Base-by-base conservation (phyloP, 2,329 filamentous ascomycete species). In the Talaromyces sp. region DNA sequence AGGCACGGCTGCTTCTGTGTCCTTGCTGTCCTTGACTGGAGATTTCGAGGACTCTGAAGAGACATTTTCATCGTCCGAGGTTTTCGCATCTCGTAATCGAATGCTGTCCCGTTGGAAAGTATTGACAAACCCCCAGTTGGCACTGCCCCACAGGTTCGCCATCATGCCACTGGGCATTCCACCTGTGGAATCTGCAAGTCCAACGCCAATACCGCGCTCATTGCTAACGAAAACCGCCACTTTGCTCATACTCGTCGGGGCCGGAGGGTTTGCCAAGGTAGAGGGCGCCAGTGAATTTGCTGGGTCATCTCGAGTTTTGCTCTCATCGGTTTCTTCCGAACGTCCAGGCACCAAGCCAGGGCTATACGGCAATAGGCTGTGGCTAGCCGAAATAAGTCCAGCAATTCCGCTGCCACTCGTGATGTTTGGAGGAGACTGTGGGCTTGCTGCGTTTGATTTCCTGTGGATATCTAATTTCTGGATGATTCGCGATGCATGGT, bases 141-240 rank as follows among this genome's bases (percentile, higher is more conserved):
- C 89, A 69, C 88, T 96, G 56, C 94, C 94, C 94, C 94, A 98
- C 61, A 96, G 85, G 72, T 98, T 98, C 34, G 93, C 93, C 80
- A 96, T 86, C 64, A 97, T 87, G 14, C 91, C 92, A 56, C 90
- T 90, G 1, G 93, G 91, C 76, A 96, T 86, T 27, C 85, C 85
- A 50, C 89, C 86, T n/a, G 83, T 83, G 54, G 81, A 85, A 68
- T 87, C 84, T 63, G 79, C 80, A 56, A 79, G 77, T n/a, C 87
- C 87, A 18, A 87, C 75, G 3, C 83, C 84, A 61, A 92, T 81
- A 1, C 87, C 86, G 63, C 89, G 85, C 70, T 96, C 92, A 57
- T 88, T 89, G 68, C 89, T 91, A 16, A 94, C 86, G 30, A 91
- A 82, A 28, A 97, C 89, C 27, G 93, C 94, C 27, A 87, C 87